Conservation (phyloP, 306 rosid species). For the Lathyrus sativus region DNA sequence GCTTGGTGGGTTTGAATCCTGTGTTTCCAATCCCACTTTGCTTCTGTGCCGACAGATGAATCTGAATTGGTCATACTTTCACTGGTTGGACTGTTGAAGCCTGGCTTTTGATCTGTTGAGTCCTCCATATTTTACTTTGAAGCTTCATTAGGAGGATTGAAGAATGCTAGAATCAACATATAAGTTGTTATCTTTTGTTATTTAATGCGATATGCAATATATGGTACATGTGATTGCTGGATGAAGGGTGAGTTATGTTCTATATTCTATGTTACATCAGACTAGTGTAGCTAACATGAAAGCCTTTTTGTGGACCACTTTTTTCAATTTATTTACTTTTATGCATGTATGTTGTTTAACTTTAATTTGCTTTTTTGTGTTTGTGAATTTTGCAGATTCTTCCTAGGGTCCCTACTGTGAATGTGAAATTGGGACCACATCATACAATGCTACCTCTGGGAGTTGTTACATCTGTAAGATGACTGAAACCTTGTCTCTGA, state of each 20-base stretch:
- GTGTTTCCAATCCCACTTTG: not conserved
- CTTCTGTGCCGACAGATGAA: slow-evolving; percentile 1
- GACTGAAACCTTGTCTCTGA: slow-evolving; percentile 9
- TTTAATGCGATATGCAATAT: not conserved
- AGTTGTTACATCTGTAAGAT: slow-evolving; percentile 68
- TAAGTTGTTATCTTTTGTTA: slow-evolving; percentile 5
- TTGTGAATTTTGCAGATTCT: slow-evolving; percentile 53
- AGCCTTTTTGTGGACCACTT: not conserved
- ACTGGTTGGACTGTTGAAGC: not conserved
- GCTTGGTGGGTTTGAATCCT: slow-evolving; percentile 16
- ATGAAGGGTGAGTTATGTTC: slow-evolving; percentile 19
- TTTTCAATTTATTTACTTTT: slow-evolving; percentile 14
- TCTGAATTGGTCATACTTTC: not conserved
- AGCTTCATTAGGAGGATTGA: not conserved
- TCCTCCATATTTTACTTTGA: not conserved
- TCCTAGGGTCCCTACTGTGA: slow-evolving; percentile 66
- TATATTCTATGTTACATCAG: not conserved
- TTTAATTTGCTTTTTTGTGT: slow-evolving; percentile 14
- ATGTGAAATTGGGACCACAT: slow-evolving; percentile 61
- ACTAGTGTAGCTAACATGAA: not conserved
- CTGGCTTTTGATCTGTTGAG: not conserved
- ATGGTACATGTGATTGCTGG: not conserved
- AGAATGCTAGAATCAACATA: slow-evolving; percentile 7
- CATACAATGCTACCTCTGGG: slow-evolving; percentile 71
- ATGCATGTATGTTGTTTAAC: slow-evolving; percentile 10